These are phyloP conservation scores for Globisporangium apiculatum DNA, from an alignment of 352 stramenopile species.

Conservation along the genomic window DNA sequence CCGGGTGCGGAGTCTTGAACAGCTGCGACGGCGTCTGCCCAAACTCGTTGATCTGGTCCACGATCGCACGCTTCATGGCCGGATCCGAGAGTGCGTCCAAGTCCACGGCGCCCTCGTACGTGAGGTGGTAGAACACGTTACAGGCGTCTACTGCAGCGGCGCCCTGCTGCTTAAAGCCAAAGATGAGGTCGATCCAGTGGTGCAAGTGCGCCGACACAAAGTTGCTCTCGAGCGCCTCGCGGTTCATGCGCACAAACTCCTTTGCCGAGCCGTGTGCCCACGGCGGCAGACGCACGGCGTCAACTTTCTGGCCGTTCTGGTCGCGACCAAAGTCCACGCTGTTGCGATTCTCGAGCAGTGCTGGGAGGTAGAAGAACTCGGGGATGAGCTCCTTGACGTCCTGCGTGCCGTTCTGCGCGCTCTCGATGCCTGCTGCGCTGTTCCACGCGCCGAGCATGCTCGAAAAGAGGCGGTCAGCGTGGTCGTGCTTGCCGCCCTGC, in stretches of 20 bases:
- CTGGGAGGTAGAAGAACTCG: slow-evolving; percentile 96
- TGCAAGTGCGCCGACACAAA: slow-evolving; percentile 94
- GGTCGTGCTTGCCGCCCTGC: slow-evolving; percentile 97
- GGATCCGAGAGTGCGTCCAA: slow-evolving; percentile 78
- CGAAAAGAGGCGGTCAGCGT: slow-evolving; percentile 95
- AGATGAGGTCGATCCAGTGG: slow-evolving; percentile 99
- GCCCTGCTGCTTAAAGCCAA: slow-evolving; percentile 95
- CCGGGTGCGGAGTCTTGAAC: slow-evolving; percentile 77
- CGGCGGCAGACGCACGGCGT: slow-evolving; percentile 89
- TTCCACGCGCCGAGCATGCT: slow-evolving; percentile 92
- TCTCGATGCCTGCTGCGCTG: slow-evolving; percentile 52
- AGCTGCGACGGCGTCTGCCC: slow-evolving; percentile 96
- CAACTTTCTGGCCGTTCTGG: slow-evolving; percentile 76
- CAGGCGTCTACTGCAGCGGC: slow-evolving; percentile 87
- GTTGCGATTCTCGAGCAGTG: slow-evolving; percentile 96
- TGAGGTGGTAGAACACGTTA: slow-evolving; percentile 98
- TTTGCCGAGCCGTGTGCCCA: slow-evolving; percentile 91
- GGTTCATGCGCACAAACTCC: slow-evolving; percentile 94
- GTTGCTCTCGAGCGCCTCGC: slow-evolving; percentile 93
- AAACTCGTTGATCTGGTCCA: slow-evolving; percentile 98
- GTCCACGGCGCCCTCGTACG: slow-evolving; percentile 97
- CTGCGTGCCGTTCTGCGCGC: slow-evolving; percentile 72
- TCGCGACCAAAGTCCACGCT: slow-evolving; percentile 91
- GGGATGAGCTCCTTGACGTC: slow-evolving; percentile 99
- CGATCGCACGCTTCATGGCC: slow-evolving; percentile 69